Percentiles rank a stretch among this genome's conserved stretches.
Evolutionary conservation across 2,329 filamentous ascomycete genomes (phyloP).

Genomic region (Colletotrichum gloeosporioides): DNA sequence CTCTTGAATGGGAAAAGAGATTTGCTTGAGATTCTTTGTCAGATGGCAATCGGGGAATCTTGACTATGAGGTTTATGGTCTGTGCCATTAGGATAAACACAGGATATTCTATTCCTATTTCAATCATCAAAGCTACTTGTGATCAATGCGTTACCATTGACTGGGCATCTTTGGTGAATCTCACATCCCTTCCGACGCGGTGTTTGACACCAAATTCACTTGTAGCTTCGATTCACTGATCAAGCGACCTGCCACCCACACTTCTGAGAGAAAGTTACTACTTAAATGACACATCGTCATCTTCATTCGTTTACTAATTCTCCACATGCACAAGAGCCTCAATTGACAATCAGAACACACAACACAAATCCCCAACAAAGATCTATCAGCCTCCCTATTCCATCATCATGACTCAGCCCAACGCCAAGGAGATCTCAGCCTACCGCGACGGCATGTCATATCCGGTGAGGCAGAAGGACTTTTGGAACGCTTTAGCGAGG

Average conservation of each 20-base stretch:
- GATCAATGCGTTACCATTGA: not conserved
- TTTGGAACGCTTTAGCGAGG: not conserved
- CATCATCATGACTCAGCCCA: not conserved
- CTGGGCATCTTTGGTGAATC: not conserved
- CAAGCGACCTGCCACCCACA: accelerated
- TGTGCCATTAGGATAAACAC: not conserved
- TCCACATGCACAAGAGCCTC: not conserved
- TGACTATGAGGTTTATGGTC: not conserved
- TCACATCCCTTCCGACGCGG: not conserved
- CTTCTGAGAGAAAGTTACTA: not conserved
- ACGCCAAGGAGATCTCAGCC: not conserved
- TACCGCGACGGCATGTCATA: not conserved
- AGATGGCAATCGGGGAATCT: not conserved
- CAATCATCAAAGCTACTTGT: not conserved
- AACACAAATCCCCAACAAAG: not conserved
- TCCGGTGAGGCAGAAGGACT: not conserved
- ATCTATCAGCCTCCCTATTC: not conserved
- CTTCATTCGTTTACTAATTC: not conserved
- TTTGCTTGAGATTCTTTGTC: not conserved
- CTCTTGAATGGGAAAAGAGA: constrained; percentile 30
- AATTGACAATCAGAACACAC: not conserved
- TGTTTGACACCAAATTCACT: not conserved
- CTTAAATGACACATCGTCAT: not conserved
- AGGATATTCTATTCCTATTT: not conserved
- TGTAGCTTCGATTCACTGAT: not conserved